These are phyloP conservation scores for Rhodotorula sphaerocarpa DNA, from an alignment of 768 basidiomycete genomes.

Conservation along the genomic window DNA sequence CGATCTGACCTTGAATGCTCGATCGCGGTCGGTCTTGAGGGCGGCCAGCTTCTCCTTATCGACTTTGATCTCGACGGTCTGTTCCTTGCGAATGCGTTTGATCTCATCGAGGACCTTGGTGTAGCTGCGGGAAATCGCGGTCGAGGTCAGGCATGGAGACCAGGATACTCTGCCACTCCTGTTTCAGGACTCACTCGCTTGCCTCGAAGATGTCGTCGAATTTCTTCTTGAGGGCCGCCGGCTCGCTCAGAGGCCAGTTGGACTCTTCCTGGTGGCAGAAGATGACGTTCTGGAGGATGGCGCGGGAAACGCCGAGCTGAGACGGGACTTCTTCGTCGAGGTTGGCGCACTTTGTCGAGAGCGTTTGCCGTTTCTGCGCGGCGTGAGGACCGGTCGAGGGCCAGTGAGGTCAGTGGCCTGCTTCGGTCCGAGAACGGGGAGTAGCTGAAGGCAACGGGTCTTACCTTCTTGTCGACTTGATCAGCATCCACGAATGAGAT, in stretches of 20 bases:
- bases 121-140: slow-evolving; percentile 53
- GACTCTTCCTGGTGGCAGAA: slow-evolving; percentile 99
- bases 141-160: background rate
- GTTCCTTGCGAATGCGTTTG: slow-evolving; percentile 80
- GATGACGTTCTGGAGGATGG: slow-evolving; percentile 98
- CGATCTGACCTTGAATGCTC: slow-evolving; percentile 59
- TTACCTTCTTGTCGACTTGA: slow-evolving; percentile 65
- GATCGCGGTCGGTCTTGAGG: slow-evolving; percentile 66
- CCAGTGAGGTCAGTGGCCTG: background rate
- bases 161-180: background rate
- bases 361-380: slow-evolving; percentile 60
- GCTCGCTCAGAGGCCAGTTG: slow-evolving; percentile 93
- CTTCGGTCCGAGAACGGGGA: too few relatives aligned
- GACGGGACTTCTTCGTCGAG: slow-evolving; percentile 91
- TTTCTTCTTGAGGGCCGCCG: slow-evolving; percentile 87
- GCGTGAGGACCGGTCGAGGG: too few relatives aligned
- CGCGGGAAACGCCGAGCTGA: slow-evolving; percentile 87
- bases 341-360: slow-evolving; percentile 96
- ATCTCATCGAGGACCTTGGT: slow-evolving; percentile 93
- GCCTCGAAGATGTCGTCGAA: slow-evolving; percentile 99
- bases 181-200: slow-evolving; percentile 57
- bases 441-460: slow-evolving; percentile 32
- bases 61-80: slow-evolving; percentile 77
- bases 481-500: slow-evolving; percentile 63
- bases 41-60: slow-evolving; percentile 68